A percentile compares a stretch with the other conserved stretches of the same genome.
These are phyloP conservation scores for Penicillium griseofulvum DNA, from an alignment of 2,329 filamentous ascomycete species.

Conservation along the genomic window DNA sequence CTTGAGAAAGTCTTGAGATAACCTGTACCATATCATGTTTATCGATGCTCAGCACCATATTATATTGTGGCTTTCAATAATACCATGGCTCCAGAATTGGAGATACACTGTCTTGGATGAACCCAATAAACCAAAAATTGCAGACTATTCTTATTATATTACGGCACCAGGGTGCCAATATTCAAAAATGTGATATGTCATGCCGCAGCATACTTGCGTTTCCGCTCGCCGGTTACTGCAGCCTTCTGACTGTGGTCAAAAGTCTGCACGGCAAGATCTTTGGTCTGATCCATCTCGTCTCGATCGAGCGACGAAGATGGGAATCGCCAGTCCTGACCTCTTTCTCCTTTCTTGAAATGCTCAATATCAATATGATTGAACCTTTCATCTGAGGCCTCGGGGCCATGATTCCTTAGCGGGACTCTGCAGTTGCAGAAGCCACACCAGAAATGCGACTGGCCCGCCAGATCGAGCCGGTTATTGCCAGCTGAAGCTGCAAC, in stretches of 20 bases:
- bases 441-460: conserved; percentile 74
- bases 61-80: conserved; percentile 2
- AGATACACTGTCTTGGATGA: neutral
- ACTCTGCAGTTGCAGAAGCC: conserved; percentile 70
- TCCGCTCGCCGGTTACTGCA: conserved; percentile 1
- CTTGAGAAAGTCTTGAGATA: neutral
- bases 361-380: conserved; percentile 71
- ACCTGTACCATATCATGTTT: conserved; percentile 13
- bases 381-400: conserved; percentile 59
- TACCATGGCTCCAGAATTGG: neutral
- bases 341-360: conserved; percentile 43
- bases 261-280: neutral
- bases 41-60: conserved; percentile 2
- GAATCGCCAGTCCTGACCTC: conserved; percentile 35
- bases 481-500: conserved; percentile 42
- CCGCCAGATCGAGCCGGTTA: conserved; percentile 63
- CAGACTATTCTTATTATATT: conserved; percentile 5
- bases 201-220: conserved; percentile 12
- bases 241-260: neutral
- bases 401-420: conserved; percentile 49
- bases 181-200: neutral
- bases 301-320: conserved; percentile 8
- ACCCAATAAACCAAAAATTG: neutral
- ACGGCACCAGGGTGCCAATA: neutral
- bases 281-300: neutral